A percentile compares a stretch with the other conserved stretches of the same genome.
Evolutionary conservation across 768 basidiomycete genomes (phyloP).

Genomic region (Lactarius evosmus): DNA sequence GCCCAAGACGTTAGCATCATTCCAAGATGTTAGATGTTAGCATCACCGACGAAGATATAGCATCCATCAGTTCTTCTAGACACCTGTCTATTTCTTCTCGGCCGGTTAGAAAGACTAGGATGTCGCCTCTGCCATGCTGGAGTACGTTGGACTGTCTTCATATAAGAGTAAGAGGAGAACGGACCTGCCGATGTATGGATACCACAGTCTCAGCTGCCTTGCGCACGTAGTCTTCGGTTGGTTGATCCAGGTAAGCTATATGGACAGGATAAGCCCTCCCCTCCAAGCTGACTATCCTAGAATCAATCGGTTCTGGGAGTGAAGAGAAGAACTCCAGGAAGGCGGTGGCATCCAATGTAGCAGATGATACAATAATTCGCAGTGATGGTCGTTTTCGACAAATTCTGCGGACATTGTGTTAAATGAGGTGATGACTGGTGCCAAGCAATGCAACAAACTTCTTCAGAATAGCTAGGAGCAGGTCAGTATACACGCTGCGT

Average conservation of each 20-base stretch:
- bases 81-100: slow-evolving; percentile 94
- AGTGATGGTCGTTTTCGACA: slow-evolving; percentile 87
- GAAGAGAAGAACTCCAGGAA: slow-evolving; percentile 88
- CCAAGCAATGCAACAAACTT: slow-evolving; percentile 51
- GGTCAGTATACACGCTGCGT: slow-evolving; percentile 91
- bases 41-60: slow-evolving; percentile 18
- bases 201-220: slow-evolving; percentile 81
- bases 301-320: slow-evolving; percentile 59
- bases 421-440: not conserved
- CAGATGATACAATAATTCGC: slow-evolving; percentile 90
- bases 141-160: not conserved
- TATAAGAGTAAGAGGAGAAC: not conserved
- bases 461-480: slow-evolving; percentile 87
- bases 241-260: slow-evolving; percentile 78
- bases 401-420: slow-evolving; percentile 52
- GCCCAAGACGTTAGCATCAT: not conserved
- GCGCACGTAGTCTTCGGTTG: slow-evolving; percentile 74
- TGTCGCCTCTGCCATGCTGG: slow-evolving; percentile 82
- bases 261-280: slow-evolving; percentile 96
- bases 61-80: slow-evolving; percentile 77
- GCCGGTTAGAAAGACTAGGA: slow-evolving; percentile 92
- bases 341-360: slow-evolving; percentile 88
- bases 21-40: slow-evolving; percentile 14
- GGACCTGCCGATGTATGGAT: slow-evolving; percentile 76
- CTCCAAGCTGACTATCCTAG: slow-evolving; percentile 84